Evolutionary conservation across 2,329 filamentous ascomycete species (phyloP).

Genomic region (Cercospora berteroae): DNA sequence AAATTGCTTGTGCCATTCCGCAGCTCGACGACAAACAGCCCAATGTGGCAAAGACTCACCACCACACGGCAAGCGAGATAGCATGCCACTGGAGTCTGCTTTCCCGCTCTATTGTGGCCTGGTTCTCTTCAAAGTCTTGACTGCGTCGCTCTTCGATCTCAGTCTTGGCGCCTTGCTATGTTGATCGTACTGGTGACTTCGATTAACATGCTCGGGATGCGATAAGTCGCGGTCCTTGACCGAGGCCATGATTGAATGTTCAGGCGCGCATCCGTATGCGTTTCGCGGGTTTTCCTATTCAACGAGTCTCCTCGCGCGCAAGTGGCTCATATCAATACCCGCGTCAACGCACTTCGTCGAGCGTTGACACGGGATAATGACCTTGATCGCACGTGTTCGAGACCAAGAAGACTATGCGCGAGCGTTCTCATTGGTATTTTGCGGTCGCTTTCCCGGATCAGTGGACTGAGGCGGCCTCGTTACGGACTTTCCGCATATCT

Average conservation of each 20-base stretch:
- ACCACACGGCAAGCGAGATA: slow-evolving; percentile 16
- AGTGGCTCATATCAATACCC: not conserved
- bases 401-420: not conserved
- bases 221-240: not conserved
- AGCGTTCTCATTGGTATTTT: not conserved
- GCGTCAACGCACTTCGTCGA: not conserved
- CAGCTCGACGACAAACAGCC: slow-evolving; percentile 16
- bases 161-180: not conserved
- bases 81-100: not conserved
- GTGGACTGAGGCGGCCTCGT: not conserved
- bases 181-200: not conserved
- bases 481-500: not conserved
- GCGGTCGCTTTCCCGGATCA: not conserved
- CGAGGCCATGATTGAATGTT: not conserved
- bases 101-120: not conserved
- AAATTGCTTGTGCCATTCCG: slow-evolving; percentile 22
- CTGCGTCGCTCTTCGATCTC: not conserved
- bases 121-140: not conserved
- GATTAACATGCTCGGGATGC: not conserved
- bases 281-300: not conserved
- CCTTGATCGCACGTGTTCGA: not conserved
- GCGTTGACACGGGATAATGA: not conserved
- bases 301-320: not conserved
- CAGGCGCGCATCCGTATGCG: not conserved
- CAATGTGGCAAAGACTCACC: slow-evolving; percentile 1